Evolutionary conservation across 2,329 filamentous ascomycete species (phyloP), one percentile per base, ranked within the genome.

Genomic region (Didymella pinodella): DNA sequence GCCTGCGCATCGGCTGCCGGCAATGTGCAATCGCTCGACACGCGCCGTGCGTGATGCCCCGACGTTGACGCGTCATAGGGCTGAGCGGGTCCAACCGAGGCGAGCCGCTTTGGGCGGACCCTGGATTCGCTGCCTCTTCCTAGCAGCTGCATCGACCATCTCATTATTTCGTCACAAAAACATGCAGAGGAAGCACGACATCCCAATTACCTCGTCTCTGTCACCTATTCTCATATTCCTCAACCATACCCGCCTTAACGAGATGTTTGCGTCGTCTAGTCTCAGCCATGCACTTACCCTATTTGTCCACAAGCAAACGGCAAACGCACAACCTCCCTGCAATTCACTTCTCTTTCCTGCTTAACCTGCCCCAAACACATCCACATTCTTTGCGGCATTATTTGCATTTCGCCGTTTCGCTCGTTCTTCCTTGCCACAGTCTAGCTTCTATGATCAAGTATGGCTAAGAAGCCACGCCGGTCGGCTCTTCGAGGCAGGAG

Each of bases 51-150:
- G 36, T 36, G 14, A 25, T 50, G 40, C 49, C 2, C 53, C 47
- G 51, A 59, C 28, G 60, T 59, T 29, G 51, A 51, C 54, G 56
- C 60, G 53, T 51, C 60, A 53, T 62, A 41, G 36, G 50, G 47
- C 51, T 51, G 48, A 26, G 51, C 46, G 28, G 14, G 50, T 38
- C 38, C 48, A 57, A 48, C 44, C 54, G 36, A 48, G 28, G 34
- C 31, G 26, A 45, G 29, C 18, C 40, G n/a, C 20, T 41, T 34
- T 14, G 18, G 10, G 46, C 45, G 11, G 45, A 34, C 29, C 40
- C 28, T 50, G 40, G 12, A 41, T 32, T 26, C 18, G 32, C 7
- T 2, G 32, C n/a, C 36, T 11, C n/a, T 40, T 20, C 3, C n/a
- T 16, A 11, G 14, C 32, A 34, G 6, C 12, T 34, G 32, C 12